Base-by-base conservation (phyloP, 2,329 filamentous ascomycete species). In the Fusarium mundagurra region DNA sequence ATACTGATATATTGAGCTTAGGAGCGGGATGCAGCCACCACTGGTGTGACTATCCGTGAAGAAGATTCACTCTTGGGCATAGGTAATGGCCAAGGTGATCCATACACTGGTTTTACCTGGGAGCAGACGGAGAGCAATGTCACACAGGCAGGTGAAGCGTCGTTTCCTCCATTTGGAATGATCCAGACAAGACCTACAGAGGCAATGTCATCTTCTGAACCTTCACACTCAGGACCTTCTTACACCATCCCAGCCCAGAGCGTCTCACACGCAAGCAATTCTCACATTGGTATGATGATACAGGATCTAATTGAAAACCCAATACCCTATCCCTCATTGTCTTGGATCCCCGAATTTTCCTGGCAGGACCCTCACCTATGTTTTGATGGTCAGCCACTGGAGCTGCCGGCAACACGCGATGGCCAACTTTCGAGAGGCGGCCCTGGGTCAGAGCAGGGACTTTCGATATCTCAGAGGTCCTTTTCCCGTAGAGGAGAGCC, bases 101-200 rank as follows among this genome's bases (percentile, higher is more conserved):
- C 38, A 3, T 17, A 3, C 6, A 3, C 5, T 18, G 16, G 31
- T 17, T 0, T 9, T 3, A 4, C 3, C 10, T 16, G 36, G 18
- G 39, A 13, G 41, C 0, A 0, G 2, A 12, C 41, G 1, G n/a
- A 5, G 3, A 5, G 12, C 4, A 0, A 43, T 7, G 6, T 8
- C 16, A 3, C 20, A 17, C 34, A 20, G 9, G 4, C 17, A 2
- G 44, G 0, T 7, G 6, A 12, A 6, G 4, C 2, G 4, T 3
- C 38, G 6, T 24, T 6, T 0, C 1, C 57, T 8, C 34, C 36
- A 5, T 22, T 2, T 0, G 3, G 18, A 16, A 1, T 17, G 2
- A 2, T 8, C 2, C 27, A 24, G 17, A 0, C 18, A 41, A 14
- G 2, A 0, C 20, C 0, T 3, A 3, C n/a, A 1, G 24, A 33